Percentiles rank a stretch among this genome's conserved stretches.
Conservation (phyloP, 2,329 filamentous ascomycete genomes). For the Aspergillus flavus region DNA sequence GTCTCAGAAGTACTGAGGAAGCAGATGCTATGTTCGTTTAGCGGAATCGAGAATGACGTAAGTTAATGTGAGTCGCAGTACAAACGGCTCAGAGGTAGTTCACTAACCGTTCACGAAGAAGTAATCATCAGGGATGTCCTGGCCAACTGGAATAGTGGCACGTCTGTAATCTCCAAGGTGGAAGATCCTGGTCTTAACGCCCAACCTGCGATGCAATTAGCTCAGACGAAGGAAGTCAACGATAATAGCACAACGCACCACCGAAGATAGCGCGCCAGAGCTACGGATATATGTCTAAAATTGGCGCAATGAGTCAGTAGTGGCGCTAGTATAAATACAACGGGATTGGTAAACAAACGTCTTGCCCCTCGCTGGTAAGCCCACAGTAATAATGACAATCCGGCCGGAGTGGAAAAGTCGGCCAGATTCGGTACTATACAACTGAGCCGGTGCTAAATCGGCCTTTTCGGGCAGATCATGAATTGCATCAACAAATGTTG, state of each 20-base stretch:
- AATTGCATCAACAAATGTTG: conserved; percentile 95
- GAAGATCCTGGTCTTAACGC: conserved; percentile 97
- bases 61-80: background rate
- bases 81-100: background rate
- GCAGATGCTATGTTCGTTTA: conserved; percentile 64
- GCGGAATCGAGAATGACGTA: conserved; percentile 5
- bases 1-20: conserved; percentile 85
- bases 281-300: conserved; percentile 85
- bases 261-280: conserved; percentile 87
- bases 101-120: conserved; percentile 81
- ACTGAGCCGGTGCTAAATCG: conserved; percentile 88
- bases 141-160: conserved; percentile 80
- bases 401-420: conserved; percentile 94
- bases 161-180: conserved; percentile 95
- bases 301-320: conserved; percentile 9
- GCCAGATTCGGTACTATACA: conserved; percentile 98
- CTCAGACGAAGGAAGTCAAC: background rate
- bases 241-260: conserved; percentile 59
- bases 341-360: conserved; percentile 61
- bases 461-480: conserved; percentile 85
- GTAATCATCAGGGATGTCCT: conserved; percentile 91
- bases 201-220: conserved; percentile 63
- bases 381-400: conserved; percentile 96
- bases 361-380: conserved; percentile 91
- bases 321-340: background rate